Conservation (phyloP, 2,329 filamentous ascomycete genomes). For the Trichoderma hamatum region DNA sequence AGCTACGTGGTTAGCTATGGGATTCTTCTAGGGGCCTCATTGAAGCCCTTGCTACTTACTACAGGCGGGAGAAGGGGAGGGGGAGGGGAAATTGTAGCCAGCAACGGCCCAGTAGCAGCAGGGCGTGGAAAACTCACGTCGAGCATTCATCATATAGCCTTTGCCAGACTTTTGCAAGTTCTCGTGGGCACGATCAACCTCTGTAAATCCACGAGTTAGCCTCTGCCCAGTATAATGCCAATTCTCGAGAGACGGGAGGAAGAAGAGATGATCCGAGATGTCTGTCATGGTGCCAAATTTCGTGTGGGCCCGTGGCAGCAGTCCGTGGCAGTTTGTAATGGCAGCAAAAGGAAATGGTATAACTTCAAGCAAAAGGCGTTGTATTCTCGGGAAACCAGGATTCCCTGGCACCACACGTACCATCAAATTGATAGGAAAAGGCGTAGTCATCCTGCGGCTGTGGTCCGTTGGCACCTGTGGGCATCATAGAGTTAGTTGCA, state of each 20-base stretch:
- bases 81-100: not conserved
- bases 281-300: not conserved
- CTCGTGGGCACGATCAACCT: constrained; percentile 94
- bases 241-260: not conserved
- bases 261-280: not conserved
- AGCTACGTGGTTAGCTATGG: constrained; percentile 19
- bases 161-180: constrained; percentile 97
- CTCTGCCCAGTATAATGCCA: not conserved
- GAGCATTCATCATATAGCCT: constrained; percentile 72
- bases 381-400: not conserved
- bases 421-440: constrained; percentile 87
- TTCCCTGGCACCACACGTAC: constrained; percentile 60
- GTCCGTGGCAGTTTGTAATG: not conserved
- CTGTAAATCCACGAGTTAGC: constrained; percentile 49
- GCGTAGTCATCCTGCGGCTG: constrained; percentile 76
- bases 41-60: constrained; percentile 16
- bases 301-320: not conserved
- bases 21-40: constrained; percentile 12
- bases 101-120: not conserved
- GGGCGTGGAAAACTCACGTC: constrained; percentile 71
- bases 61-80: not conserved
- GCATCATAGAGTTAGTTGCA: constrained; percentile 24
- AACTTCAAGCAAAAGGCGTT: not conserved
- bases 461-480: constrained; percentile 72
- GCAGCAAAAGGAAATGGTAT: not conserved